Evolutionary conservation across 2,329 filamentous ascomycete genomes (phyloP), one percentile per base, ranked within the genome.

Genomic region (Calonectria naviculata): DNA sequence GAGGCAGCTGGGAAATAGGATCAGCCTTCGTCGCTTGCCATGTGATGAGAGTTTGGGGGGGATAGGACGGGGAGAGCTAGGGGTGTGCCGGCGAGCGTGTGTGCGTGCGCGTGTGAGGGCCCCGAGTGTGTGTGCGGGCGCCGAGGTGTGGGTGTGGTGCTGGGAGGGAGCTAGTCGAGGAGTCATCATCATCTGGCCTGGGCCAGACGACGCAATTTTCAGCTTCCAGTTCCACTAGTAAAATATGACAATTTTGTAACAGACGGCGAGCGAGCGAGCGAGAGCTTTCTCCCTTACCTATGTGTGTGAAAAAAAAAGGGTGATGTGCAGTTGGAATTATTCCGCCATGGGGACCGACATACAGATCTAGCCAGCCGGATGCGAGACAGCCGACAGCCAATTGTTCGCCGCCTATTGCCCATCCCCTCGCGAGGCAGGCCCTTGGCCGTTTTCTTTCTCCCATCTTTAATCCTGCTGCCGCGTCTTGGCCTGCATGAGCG

Each of bases 401-500:
- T 78, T 64, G 38, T 46, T 72, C 64, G 56, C 66, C 72, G 66
- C 69, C 62, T 56, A 70, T 69, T 63, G 71, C 67, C 65, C 76
- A 78, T 78, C 74, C 71, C 72, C 70, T 31, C 68, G 71, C 58
- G 72, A 38, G 34, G 19, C 31, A 36, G 21, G 31, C 12, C 21
- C n/a, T n/a, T 28, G 15, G 44, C 31, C 17, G 31, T 44, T 62
- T 28, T 29, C 38, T 41, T n/a, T 24, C 24, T 58, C 21, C 21
- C 15, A 13, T 44, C 17, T 34, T 36, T 26, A 42, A 60, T 56
- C 56, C 61, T 21, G 67, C 72, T 75, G 58, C 65, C 74, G 68
- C 64, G 71, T 65, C 75, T 78, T 78, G 76, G 74, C 76, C 63
- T 78, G 74, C 75, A 77, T 70, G 62, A 63, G 67, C 41, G 13